Conservation (phyloP, 2,329 filamentous ascomycete genomes). For the Capronia americana region DNA sequence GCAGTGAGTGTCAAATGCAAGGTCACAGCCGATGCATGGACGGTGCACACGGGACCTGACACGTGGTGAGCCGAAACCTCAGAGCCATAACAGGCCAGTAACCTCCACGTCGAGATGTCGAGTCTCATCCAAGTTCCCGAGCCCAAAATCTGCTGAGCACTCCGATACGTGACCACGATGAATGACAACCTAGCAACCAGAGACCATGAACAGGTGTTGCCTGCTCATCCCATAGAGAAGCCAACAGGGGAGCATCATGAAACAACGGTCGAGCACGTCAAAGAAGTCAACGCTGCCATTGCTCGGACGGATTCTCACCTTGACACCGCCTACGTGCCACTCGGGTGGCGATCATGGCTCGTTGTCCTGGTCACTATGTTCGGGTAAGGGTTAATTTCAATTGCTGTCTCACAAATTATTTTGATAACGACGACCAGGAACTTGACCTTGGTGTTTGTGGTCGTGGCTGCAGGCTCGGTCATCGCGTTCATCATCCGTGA, state of each 20-base stretch:
- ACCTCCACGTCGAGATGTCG: background rate
- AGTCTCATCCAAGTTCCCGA: background rate
- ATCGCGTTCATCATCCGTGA: slow-evolving; percentile 57
- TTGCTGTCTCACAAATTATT: background rate
- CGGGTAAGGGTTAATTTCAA: slow-evolving; percentile 40
- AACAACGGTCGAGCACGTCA: slow-evolving; percentile 12
- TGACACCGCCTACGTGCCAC: slow-evolving; percentile 4
- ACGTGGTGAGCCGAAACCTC: background rate
- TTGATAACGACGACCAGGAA: slow-evolving; percentile 42
- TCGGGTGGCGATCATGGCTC: slow-evolving; percentile 41
- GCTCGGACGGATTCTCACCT: slow-evolving; percentile 14
- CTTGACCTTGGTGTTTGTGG: slow-evolving; percentile 62
- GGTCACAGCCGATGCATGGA: background rate
- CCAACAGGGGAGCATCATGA: slow-evolving; percentile 14
- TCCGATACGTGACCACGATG: slow-evolving; percentile 2
- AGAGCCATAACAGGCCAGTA: background rate
- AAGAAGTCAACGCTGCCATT: slow-evolving; percentile 18
- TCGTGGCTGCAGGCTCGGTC: slow-evolving; percentile 62
- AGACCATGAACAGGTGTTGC: slow-evolving; percentile 11
- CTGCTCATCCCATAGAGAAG: background rate
- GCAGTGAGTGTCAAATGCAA: background rate
- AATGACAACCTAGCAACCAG: background rate
- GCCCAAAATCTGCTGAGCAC: background rate
- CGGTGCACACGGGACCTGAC: background rate
- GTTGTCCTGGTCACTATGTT: slow-evolving; percentile 59